These are phyloP conservation scores for Ceriops decandra DNA, from an alignment of 345 rosid species.

Conservation along the genomic window DNA sequence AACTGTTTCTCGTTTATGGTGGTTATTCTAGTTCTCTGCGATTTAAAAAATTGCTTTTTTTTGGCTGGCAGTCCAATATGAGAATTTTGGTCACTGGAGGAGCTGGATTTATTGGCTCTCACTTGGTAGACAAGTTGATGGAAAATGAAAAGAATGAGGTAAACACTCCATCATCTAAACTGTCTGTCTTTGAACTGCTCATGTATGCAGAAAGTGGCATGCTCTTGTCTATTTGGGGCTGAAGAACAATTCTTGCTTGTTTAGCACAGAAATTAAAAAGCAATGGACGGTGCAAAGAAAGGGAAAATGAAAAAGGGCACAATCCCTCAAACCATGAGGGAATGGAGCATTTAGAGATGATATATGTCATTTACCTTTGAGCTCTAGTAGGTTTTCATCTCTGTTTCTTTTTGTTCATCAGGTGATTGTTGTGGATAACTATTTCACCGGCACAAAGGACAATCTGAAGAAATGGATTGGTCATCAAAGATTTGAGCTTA, in stretches of 20 bases:
- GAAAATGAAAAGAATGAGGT: slow-evolving; percentile 54
- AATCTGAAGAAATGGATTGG: slow-evolving; percentile 93
- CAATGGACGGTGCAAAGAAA: no score
- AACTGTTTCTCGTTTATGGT: neutral
- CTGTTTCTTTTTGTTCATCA: slow-evolving; percentile 13
- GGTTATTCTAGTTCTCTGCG: neutral
- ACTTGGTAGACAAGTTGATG: slow-evolving; percentile 35
- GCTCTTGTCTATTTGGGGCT: neutral
- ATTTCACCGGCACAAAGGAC: slow-evolving; percentile 88
- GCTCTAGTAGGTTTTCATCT: neutral
- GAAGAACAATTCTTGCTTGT: neutral
- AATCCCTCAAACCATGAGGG: no score
- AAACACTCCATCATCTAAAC: neutral
- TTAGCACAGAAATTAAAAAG: neutral
- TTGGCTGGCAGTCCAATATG: slow-evolving; percentile 29
- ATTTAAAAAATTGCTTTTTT: neutral
- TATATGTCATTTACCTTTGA: neutral
- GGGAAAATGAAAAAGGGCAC: no score
- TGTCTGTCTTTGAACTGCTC: no score
- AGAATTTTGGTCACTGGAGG: slow-evolving; percentile 39
- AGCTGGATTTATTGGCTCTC: slow-evolving; percentile 39
- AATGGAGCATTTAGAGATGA: no score
- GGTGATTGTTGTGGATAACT: slow-evolving; percentile 89
- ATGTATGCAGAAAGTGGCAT: neutral
- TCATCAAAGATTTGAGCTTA: slow-evolving; percentile 94